phyloP scores from a whole-genome alignment of 2,329 filamentous ascomycete species.

The Epichloe brachyelytri region DNA sequence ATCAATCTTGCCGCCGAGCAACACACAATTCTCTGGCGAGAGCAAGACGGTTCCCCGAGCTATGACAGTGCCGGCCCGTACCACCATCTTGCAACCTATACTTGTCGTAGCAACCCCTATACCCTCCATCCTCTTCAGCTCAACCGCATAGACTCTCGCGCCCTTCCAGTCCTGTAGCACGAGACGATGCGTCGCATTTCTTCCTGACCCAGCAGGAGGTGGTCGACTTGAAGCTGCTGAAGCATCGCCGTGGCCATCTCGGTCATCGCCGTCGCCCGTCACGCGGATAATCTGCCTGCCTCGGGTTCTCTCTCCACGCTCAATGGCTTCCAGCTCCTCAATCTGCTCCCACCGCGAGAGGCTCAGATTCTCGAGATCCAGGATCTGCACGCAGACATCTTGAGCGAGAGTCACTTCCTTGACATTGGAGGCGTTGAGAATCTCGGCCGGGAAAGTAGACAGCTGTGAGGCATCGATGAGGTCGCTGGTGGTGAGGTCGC shows the following conservation, averaged over 20 bases:
- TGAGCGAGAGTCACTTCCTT: conserved; percentile 43
- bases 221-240: background rate
- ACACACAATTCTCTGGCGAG: conserved; percentile 50
- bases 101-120: conserved; percentile 50
- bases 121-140: conserved; percentile 52
- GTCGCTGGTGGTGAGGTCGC: conserved; percentile 51
- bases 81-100: conserved; percentile 72
- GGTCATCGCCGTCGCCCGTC: conserved; percentile 16
- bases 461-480: conserved; percentile 30
- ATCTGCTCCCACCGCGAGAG: conserved; percentile 76
- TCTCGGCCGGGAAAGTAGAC: conserved; percentile 37
- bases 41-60: conserved; percentile 70
- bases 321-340: conserved; percentile 62
- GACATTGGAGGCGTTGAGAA: conserved; percentile 36
- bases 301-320: conserved; percentile 58
- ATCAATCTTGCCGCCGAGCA: conserved; percentile 84
- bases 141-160: conserved; percentile 55
- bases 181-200: conserved; percentile 59
- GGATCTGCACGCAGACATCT: conserved; percentile 64
- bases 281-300: conserved; percentile 76
- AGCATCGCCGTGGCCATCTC: background rate
- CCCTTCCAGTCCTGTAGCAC: conserved; percentile 71
- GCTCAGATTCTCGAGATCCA: conserved; percentile 76
- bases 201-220: conserved; percentile 4
- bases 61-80: conserved; percentile 52